These are phyloP conservation scores for Cryptosporidium canis DNA, from an alignment of 169 alveolate species.

Conservation along the genomic window DNA sequence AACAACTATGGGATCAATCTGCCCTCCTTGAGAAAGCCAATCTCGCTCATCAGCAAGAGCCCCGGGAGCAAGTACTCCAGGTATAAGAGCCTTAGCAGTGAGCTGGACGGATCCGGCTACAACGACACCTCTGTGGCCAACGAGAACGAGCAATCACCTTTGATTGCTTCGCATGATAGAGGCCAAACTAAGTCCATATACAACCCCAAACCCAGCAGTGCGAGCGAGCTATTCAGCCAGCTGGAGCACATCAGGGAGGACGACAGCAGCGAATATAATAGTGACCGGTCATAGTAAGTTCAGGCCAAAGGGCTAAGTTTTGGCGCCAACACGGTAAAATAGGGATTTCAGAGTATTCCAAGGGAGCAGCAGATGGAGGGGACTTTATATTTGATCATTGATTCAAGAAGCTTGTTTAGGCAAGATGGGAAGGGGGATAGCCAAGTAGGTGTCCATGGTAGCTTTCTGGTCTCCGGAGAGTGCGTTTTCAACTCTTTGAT, in stretches of 20 bases:
- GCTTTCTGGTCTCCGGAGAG: conserved; percentile 17
- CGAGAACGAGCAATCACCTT: conserved; percentile 50
- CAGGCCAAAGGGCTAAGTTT: neutral
- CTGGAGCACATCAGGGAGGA: conserved; percentile 20
- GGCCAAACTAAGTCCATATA: neutral
- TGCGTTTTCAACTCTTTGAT: conserved; percentile 15
- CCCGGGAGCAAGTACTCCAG: neutral
- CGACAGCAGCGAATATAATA: conserved; percentile 36
- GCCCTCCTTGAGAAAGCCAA: conserved; percentile 42
- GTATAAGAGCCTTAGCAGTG: conserved; percentile 20
- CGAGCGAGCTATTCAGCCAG: conserved; percentile 15
- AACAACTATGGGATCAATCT: conserved; percentile 20
- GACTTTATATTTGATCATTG: conserved; percentile 39
- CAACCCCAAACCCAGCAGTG: conserved; percentile 8
- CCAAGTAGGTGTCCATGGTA: neutral
- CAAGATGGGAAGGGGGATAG: neutral
- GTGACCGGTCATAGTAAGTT: conserved; percentile 2
- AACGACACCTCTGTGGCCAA: neutral
- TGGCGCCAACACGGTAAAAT: neutral
- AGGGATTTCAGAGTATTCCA: neutral
- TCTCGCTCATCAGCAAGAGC: neutral
- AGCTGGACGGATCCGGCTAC: conserved; percentile 30
- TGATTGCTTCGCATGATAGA: neutral
- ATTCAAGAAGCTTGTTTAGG: conserved; percentile 46
- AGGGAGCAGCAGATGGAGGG: conserved; percentile 3